Conservation (phyloP, 148 eudicot genomes). For the Bassia scoparia region DNA sequence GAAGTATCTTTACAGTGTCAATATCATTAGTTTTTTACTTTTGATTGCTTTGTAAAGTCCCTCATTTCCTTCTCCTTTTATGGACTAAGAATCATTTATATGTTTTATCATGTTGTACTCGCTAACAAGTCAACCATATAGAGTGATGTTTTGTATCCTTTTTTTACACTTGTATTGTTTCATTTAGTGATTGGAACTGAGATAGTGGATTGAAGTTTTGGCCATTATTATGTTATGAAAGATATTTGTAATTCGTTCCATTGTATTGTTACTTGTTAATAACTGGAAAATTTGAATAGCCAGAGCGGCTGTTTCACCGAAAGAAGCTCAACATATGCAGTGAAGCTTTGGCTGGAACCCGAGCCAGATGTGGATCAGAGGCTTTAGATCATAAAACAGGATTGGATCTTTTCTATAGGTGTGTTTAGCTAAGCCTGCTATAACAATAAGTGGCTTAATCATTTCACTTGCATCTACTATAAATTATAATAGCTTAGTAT, state of each 20-base stretch:
- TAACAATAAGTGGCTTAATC: not conserved
- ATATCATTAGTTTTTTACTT: too few species aligned
- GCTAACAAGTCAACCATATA: not conserved
- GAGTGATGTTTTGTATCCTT: not conserved
- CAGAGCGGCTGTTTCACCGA: slow-evolving; percentile 88
- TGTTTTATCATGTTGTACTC: not conserved
- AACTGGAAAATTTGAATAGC: slow-evolving; percentile 47
- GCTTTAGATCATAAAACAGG: slow-evolving; percentile 66
- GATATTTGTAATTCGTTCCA: not conserved
- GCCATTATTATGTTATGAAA: not conserved
- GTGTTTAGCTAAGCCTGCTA: slow-evolving; percentile 6
- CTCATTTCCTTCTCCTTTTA: not conserved
- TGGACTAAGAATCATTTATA: not conserved
- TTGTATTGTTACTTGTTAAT: not conserved
- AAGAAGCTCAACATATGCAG: slow-evolving; percentile 59
- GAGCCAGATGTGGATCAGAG: slow-evolving; percentile 72
- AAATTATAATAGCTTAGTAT: not conserved
- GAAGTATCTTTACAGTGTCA: not conserved
- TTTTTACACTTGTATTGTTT: not conserved
- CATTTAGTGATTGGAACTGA: not conserved
- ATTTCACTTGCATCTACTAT: not conserved
- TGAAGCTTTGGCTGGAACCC: slow-evolving; percentile 96
- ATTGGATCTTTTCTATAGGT: slow-evolving; percentile 88
- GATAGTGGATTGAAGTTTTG: not conserved
- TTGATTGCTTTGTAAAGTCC: too few species aligned